phyloP scores from a whole-genome alignment of 805 yeast genomes.

The Teunomyces barrocoloradensis region DNA sequence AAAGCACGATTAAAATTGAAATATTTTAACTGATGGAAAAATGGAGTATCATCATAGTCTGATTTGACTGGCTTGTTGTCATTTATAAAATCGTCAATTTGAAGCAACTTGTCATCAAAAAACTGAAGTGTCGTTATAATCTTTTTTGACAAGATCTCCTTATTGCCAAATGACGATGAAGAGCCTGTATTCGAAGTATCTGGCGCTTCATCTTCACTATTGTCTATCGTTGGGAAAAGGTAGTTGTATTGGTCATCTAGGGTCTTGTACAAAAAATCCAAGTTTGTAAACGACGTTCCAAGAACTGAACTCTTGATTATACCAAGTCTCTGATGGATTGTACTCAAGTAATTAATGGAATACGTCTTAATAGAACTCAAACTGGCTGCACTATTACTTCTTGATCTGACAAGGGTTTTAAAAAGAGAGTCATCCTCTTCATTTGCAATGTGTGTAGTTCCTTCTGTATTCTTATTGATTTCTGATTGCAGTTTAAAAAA shows the following conservation, averaged over 20 bases:
- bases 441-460: background rate
- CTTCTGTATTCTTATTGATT: background rate
- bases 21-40: conserved; percentile 33
- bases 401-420: conserved; percentile 9
- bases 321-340: conserved; percentile 34
- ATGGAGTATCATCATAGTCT: conserved; percentile 21
- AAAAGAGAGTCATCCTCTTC: background rate
- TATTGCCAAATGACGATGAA: conserved; percentile 8
- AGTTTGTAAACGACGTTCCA: conserved; percentile 34
- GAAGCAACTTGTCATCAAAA: conserved; percentile 39
- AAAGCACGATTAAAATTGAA: conserved; percentile 45
- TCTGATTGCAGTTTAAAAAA: conserved; percentile 20
- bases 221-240: conserved; percentile 22
- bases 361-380: conserved; percentile 27
- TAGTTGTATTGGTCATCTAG: conserved; percentile 42
- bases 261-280: conserved; percentile 37
- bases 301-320: conserved; percentile 37
- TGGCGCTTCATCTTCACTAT: conserved; percentile 7
- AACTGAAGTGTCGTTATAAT: conserved; percentile 42
- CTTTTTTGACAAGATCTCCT: conserved; percentile 33
- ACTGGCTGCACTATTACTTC: conserved; percentile 30
- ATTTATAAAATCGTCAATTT: conserved; percentile 37
- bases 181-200: conserved; percentile 11
- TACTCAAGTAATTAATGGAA: conserved; percentile 31
- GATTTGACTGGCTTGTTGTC: conserved; percentile 30